Percentiles rank a stretch among this genome's conserved stretches.
These are phyloP conservation scores for Candida golubevii DNA, from an alignment of 805 yeast genomes.

Conservation along the genomic window DNA sequence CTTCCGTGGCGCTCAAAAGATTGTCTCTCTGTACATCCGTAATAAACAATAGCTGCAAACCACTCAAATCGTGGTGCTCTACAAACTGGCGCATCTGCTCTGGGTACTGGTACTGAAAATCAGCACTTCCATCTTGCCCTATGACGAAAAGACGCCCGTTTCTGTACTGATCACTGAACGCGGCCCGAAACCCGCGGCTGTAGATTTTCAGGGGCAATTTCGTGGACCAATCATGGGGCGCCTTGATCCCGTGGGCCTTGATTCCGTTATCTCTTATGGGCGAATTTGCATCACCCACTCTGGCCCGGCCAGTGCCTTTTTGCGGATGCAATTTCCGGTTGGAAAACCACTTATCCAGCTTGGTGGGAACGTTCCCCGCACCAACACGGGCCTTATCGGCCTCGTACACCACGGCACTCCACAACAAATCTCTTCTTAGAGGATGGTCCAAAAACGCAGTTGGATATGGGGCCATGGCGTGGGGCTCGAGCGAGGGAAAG, in stretches of 20 bases:
- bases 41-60: slow-evolving; percentile 61
- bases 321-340: slow-evolving; percentile 80
- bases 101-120: slow-evolving; percentile 38
- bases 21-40: slow-evolving; percentile 58
- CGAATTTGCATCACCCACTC: slow-evolving; percentile 94
- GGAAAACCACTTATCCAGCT: slow-evolving; percentile 82
- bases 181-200: slow-evolving; percentile 70
- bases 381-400: slow-evolving; percentile 88
- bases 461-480: slow-evolving; percentile 70
- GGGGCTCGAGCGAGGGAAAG: slow-evolving; percentile 91
- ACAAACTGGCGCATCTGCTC: slow-evolving; percentile 49
- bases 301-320: slow-evolving; percentile 92
- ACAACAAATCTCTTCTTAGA: slow-evolving; percentile 82
- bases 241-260: slow-evolving; percentile 81
- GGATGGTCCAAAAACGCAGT: slow-evolving; percentile 66
- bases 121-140: slow-evolving; percentile 44
- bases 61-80: slow-evolving; percentile 44
- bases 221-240: slow-evolving; percentile 86
- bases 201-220: slow-evolving; percentile 71
- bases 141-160: slow-evolving; percentile 67
- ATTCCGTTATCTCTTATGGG: slow-evolving; percentile 91
- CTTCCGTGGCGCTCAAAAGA: slow-evolving; percentile 54
- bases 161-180: slow-evolving; percentile 76
- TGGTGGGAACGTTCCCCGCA: slow-evolving; percentile 78
- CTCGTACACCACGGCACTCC: slow-evolving; percentile 93